Evolutionary conservation across 2,329 filamentous ascomycete species (phyloP).

Genomic region (Phialophora verrucosa): DNA sequence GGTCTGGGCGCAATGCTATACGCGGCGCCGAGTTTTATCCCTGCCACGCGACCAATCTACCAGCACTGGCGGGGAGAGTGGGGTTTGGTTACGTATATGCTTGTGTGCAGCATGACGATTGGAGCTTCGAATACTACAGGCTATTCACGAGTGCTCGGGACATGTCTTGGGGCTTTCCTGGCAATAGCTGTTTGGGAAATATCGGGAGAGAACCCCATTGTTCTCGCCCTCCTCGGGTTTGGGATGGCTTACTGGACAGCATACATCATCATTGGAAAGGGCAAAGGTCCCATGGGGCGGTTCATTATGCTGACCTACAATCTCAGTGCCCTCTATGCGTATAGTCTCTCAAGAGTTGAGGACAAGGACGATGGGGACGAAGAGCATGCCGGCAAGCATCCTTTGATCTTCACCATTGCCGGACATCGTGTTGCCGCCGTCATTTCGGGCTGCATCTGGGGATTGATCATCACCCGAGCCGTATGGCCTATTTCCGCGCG

Average conservation of each 20-base stretch:
- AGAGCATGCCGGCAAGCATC: constrained; percentile 83
- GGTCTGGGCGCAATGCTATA: constrained; percentile 87
- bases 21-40: constrained; percentile 85
- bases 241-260: constrained; percentile 81
- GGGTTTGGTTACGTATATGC: constrained; percentile 96
- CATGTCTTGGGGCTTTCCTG: constrained; percentile 76
- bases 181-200: constrained; percentile 80
- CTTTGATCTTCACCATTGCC: constrained; percentile 85
- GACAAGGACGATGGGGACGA: constrained; percentile 75
- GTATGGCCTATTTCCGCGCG: constrained; percentile 95
- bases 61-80: constrained; percentile 92
- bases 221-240: constrained; percentile 82
- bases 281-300: constrained; percentile 86
- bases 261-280: constrained; percentile 83
- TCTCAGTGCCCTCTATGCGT: constrained; percentile 90
- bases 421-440: constrained; percentile 88
- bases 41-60: constrained; percentile 77
- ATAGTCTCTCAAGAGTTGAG: constrained; percentile 81
- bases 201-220: constrained; percentile 73
- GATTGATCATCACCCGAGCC: constrained; percentile 82
- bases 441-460: constrained; percentile 86
- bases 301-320: constrained; percentile 98
- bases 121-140: constrained; percentile 95
- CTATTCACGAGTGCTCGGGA: constrained; percentile 83
- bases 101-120: constrained; percentile 97